Conservation (phyloP, 2,329 filamentous ascomycete species). For the Rasamsonia emersonii region DNA sequence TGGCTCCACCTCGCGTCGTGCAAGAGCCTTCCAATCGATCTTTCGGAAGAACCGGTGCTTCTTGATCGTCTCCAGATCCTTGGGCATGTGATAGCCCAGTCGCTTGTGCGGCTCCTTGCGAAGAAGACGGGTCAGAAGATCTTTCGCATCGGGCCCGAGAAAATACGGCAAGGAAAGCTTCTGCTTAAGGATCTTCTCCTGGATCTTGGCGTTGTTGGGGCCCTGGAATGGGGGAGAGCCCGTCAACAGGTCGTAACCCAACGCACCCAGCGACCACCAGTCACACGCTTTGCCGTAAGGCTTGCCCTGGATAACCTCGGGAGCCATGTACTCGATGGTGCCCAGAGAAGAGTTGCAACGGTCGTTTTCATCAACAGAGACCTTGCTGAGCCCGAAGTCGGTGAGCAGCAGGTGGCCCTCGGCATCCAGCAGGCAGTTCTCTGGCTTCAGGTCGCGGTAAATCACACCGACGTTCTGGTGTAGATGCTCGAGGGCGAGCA, state of each 20-base stretch:
- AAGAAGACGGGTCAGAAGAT: conserved; percentile 79
- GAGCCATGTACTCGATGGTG: conserved; percentile 98
- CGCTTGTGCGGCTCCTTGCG: conserved; percentile 89
- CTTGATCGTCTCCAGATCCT: conserved; percentile 78
- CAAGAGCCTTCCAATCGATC: conserved; percentile 88
- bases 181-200: conserved; percentile 90
- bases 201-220: conserved; percentile 86
- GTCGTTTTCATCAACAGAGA: conserved; percentile 62
- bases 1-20: conserved; percentile 70
- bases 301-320: conserved; percentile 80
- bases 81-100: conserved; percentile 78
- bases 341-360: conserved; percentile 84
- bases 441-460: conserved; percentile 94
- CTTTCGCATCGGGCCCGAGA: conserved; percentile 83
- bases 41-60: conserved; percentile 93
- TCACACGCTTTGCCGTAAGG: conserved; percentile 92
- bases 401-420: conserved; percentile 90
- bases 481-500: conserved; percentile 84
- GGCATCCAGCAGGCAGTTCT: conserved; percentile 88
- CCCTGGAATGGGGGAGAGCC: conserved; percentile 86
- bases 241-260: conserved; percentile 87
- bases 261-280: conserved; percentile 95
- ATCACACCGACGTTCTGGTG: conserved; percentile 89
- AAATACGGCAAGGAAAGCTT: conserved; percentile 87
- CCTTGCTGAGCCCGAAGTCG: conserved; percentile 95